Evolutionary conservation across 2,329 filamentous ascomycete genomes (phyloP).

Genomic region (Xylaria sp.): DNA sequence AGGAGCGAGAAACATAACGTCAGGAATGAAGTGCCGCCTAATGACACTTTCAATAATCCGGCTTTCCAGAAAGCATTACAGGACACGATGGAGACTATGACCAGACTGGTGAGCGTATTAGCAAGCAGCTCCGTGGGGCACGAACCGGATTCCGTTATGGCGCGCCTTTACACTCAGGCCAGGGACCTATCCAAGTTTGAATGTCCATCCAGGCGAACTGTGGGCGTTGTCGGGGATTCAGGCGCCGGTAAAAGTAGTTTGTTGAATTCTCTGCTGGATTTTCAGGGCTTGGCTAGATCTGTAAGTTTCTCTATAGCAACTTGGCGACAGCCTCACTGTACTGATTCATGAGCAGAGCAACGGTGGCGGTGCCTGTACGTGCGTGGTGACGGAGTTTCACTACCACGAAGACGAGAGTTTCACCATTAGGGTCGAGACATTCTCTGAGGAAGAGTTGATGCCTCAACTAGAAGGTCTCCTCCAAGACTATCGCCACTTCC

Average conservation of each 20-base stretch:
- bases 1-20: slow-evolving; percentile 15
- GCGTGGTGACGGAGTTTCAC: slow-evolving; percentile 54
- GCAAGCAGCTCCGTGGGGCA: slow-evolving; percentile 43
- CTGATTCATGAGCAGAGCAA: slow-evolving; percentile 45
- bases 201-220: slow-evolving; percentile 47
- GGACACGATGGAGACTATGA: slow-evolving; percentile 44
- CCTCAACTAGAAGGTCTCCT: slow-evolving; percentile 46
- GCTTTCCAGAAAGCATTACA: slow-evolving; percentile 44
- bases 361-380: slow-evolving; percentile 53
- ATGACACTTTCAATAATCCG: slow-evolving; percentile 45
- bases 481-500: slow-evolving; percentile 44
- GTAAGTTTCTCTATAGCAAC: slow-evolving; percentile 42
- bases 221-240: slow-evolving; percentile 56
- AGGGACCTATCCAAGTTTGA: slow-evolving; percentile 44
- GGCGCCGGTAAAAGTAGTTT: slow-evolving; percentile 58
- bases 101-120: slow-evolving; percentile 41
- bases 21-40: slow-evolving; percentile 42
- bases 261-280: slow-evolving; percentile 55
- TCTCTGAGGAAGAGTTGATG: slow-evolving; percentile 41
- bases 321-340: neutral
- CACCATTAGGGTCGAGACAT: slow-evolving; percentile 44
- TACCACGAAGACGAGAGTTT: slow-evolving; percentile 44
- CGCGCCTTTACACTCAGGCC: slow-evolving; percentile 43
- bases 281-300: slow-evolving; percentile 46
- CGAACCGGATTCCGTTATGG: slow-evolving; percentile 48